Percentiles rank a stretch among this genome's conserved stretches.
These are phyloP conservation scores for Endoconidiophora polonica DNA, from an alignment of 2,329 filamentous ascomycete genomes.

Conservation along the genomic window DNA sequence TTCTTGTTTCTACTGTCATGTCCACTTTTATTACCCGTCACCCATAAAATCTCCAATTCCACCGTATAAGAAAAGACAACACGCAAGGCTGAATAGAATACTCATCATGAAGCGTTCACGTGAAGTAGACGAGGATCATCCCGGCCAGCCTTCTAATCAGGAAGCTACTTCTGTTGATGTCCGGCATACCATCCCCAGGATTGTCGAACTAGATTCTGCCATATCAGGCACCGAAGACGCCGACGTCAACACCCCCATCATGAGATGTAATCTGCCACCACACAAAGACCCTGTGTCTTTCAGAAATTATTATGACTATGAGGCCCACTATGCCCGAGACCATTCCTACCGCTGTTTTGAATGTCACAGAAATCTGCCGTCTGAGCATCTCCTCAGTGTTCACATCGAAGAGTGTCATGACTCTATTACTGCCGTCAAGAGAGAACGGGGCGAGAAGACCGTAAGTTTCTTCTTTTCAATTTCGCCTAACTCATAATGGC, in stretches of 20 bases:
- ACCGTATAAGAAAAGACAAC: slow-evolving; percentile 3
- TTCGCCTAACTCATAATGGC: background rate
- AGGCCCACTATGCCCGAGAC: slow-evolving; percentile 64
- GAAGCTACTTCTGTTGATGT: background rate
- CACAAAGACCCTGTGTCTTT: slow-evolving; percentile 59
- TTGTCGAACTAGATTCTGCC: slow-evolving; percentile 40
- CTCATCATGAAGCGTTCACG: slow-evolving; percentile 44
- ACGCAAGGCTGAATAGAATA: slow-evolving; percentile 14
- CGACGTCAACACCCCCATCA: slow-evolving; percentile 29
- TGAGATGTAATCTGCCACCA: slow-evolving; percentile 69
- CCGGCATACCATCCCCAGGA: slow-evolving; percentile 27
- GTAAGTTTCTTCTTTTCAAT: slow-evolving; percentile 31
- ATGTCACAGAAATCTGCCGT: slow-evolving; percentile 78
- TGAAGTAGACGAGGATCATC: slow-evolving; percentile 31
- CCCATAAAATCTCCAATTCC: background rate
- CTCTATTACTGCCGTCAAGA: slow-evolving; percentile 52
- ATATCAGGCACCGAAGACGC: slow-evolving; percentile 17
- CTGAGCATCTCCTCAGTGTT: slow-evolving; percentile 58
- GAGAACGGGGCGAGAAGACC: slow-evolving; percentile 72
- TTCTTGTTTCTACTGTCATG: background rate
- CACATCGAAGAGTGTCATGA: slow-evolving; percentile 92
- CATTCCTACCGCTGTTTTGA: slow-evolving; percentile 76
- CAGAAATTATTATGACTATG: slow-evolving; percentile 60
- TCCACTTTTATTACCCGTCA: background rate
- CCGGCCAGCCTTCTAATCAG: slow-evolving; percentile 1